Base-by-base conservation (phyloP, 2,329 filamentous ascomycete genomes). In the Hypocreales sp. region DNA sequence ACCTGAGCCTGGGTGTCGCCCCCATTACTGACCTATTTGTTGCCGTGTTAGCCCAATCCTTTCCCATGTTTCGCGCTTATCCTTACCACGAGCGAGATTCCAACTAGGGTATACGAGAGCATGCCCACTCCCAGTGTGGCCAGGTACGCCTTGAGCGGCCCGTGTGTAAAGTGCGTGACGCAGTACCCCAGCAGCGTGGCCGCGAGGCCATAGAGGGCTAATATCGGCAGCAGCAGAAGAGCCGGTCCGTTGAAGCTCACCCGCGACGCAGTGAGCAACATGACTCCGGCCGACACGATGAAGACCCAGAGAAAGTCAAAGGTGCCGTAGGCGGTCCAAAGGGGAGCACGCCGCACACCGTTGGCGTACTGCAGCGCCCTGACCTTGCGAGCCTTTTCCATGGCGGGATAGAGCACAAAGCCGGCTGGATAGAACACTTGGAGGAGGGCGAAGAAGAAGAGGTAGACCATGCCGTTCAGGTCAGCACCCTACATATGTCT, bases 351-450 rank as follows among this genome's bases (percentile, higher is more conserved):
- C 15, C 78, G 65, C 18, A 92, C 80, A 19, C 83, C 83, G 45
- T 92, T 92, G 31, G 79, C 84, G 50, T 90, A 92, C 47, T 92
- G 74, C 15, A 93, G 56, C 5, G 77, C 76, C 27, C 83, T 67
- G 22, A 92, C 79, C 33, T 81, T 77, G 28, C 72, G 61, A 4
- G 79, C 55, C 17, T 81, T 66, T 50, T 92, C 83, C 9, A 80
- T 56, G 4, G 81, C 90, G 1, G 80, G 79, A 44, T 92, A 92
- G 5, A 92, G 56, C 0, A 77, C 70, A 41, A 92, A 64, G 15
- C 76, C 78, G 7, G 71, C 67, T 10, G 61, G 61, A 1, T 77
- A 71, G 11, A 68, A 53, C 51, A 71, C 83, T 0, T 79, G 76
- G 0, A 72, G 63, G 32, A 79, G 76, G 40, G 87, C 86, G 13